Base-by-base conservation (phyloP, 768 basidiomycete species). In the Baorangia bicolor region DNA sequence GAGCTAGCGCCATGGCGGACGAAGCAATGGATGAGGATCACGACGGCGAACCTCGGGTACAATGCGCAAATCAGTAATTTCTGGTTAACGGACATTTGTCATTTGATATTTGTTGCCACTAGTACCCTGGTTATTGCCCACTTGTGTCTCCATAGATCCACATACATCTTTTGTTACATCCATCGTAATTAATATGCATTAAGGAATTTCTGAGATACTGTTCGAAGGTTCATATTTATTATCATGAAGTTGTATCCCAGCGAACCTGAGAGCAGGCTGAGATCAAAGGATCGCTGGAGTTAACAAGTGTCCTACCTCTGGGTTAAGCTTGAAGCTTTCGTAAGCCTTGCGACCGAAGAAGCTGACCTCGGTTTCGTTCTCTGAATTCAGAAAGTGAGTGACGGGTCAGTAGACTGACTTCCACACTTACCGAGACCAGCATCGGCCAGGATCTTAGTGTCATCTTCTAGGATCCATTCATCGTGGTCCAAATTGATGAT, bases 401-500 rank as follows among this genome's bases (percentile, higher is more conserved):
- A 38, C 13, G 2, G 30, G 23, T 27, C 13, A 42, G 27, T 38
- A 20, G 33, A 48, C n/a, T 30, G 34, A 34, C 21, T n/a, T 40
- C n/a, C 25, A 47, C 23, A 74, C 86, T 53, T 55, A 95, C 96
- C 90, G 45, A 95, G 82, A 18, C 88, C 93, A 34, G 82, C 72
- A 5, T 86, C 82, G 2, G 78, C 83, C n/a, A 99, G 78, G 1
- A 75, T 78, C 64, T 80, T 82, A 9, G 68, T 67, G 38, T 87
- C 87, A 59, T 93, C 85, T 44, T 82, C 74, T 16, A 94, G 73
- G 58, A 98, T 91, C 91, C 94, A 96, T 10, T 93, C 90, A 55
- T 98, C 96, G 65, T 95, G 83, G 66, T 97, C 94, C 54, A 98
- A 81, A 72, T 99, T 99, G 68, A 99, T 98, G 72, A 99, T 98